These are phyloP conservation scores for Aschersonia sp. DNA, from an alignment of 2,329 filamentous ascomycete species.

Conservation along the genomic window DNA sequence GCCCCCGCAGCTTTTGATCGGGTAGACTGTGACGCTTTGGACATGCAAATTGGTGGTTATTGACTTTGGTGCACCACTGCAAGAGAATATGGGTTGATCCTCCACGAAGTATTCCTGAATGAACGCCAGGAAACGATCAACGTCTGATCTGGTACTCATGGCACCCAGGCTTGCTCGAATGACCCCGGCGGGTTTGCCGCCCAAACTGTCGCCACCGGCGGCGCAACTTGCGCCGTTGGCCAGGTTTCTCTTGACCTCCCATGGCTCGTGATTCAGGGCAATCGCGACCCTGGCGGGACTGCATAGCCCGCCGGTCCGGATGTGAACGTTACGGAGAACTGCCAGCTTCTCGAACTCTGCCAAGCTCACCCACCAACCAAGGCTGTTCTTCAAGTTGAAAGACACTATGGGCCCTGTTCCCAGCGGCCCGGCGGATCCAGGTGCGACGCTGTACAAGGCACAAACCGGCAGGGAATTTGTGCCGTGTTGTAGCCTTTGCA, in stretches of 20 bases:
- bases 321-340: constrained; percentile 61
- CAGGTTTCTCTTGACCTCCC: constrained; percentile 77
- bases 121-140: constrained; percentile 58
- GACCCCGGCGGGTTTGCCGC: constrained; percentile 76
- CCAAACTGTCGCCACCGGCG: constrained; percentile 64
- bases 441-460: constrained; percentile 40
- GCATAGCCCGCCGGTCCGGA: constrained; percentile 81
- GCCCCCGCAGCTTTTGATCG: constrained; percentile 87
- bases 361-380: constrained; percentile 64
- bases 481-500: constrained; percentile 49
- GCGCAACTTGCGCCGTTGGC: constrained; percentile 76
- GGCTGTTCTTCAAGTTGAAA: constrained; percentile 63
- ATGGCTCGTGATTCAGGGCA: constrained; percentile 57
- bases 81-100: not conserved
- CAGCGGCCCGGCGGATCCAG: constrained; percentile 12
- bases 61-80: not conserved
- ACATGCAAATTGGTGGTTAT: constrained; percentile 20
- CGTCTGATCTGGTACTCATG: constrained; percentile 70
- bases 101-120: constrained; percentile 51
- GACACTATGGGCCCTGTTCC: constrained; percentile 62
- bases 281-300: constrained; percentile 78
- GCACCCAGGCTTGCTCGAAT: constrained; percentile 77
- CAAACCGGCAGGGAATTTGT: constrained; percentile 52
- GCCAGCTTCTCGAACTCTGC: constrained; percentile 81
- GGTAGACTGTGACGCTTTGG: constrained; percentile 63